Conservation (phyloP, 495 filamentous ascomycete species). For the Lepidopterella palustris region DNA sequence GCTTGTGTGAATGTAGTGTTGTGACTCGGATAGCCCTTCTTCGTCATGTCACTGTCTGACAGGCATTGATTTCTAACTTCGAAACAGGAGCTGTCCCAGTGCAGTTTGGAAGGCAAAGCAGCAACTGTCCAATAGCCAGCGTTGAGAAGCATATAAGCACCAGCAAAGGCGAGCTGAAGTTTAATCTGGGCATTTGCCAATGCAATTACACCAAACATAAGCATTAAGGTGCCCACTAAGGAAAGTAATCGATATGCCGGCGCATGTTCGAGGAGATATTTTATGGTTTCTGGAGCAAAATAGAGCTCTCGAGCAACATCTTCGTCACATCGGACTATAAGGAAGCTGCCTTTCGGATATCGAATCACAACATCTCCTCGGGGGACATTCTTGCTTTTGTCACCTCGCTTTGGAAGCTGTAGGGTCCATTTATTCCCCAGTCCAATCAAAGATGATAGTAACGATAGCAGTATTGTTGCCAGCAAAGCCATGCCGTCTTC, state of each 20-base stretch:
- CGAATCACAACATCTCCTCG: constrained; percentile 37
- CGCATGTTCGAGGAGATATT: constrained; percentile 34
- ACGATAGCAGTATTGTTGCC: constrained; percentile 39
- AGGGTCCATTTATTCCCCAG: constrained; percentile 40
- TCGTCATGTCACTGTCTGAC: constrained; percentile 24
- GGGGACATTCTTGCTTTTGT: constrained; percentile 11
- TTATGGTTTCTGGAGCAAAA: constrained; percentile 41
- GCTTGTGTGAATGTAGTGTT: constrained; percentile 38
- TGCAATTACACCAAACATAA: constrained; percentile 45
- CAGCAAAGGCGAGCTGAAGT: constrained; percentile 41
- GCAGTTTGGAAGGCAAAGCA: constrained; percentile 35
- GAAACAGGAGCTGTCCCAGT: constrained; percentile 42
- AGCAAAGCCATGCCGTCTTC: constrained; percentile 42
- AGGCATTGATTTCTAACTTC: constrained; percentile 30
- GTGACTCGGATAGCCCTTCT: constrained; percentile 14
- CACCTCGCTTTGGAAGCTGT: constrained; percentile 25
- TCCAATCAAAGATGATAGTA: constrained; percentile 42
- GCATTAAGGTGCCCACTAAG: constrained; percentile 41
- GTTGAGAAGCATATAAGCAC: constrained; percentile 42
- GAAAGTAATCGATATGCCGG: constrained; percentile 39
- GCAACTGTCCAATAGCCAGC: constrained; percentile 43
- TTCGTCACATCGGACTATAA: constrained; percentile 37
- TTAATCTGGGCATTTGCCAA: constrained; percentile 40
- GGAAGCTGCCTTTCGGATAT: constrained; percentile 37
- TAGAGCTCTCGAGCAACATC: constrained; percentile 38